Base-by-base conservation (phyloP, 805 yeast species). In the Kodamaea kakaduensis region DNA sequence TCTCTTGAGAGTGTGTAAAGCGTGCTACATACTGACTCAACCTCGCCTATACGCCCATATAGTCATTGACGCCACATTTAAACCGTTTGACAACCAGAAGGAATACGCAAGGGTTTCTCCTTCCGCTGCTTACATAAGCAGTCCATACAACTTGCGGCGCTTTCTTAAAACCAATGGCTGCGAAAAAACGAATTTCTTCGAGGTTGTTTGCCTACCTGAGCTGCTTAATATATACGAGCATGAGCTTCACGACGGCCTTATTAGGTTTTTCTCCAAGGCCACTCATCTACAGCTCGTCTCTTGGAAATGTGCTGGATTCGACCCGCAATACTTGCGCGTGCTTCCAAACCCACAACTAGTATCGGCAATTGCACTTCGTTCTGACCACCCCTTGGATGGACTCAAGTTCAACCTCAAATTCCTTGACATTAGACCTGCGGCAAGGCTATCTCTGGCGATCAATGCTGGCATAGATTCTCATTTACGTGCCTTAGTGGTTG, bases 171-270 rank as follows among this genome's bases (percentile, higher is more conserved):
- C 42, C 9, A 19, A 28, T 17, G 23, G 20, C 16, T 19, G 21
- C 25, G 23, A 25, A 25, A 25, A 25, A 18, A 33, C 64, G 3
- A 45, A 45, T 26, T 42, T 46, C 10, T 43, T 72, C 15, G 59
- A 54, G 30, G 56, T 67, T 32, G 46, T 61, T 2, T 48, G 51
- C 16, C 43, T 72, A 4, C 77, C 76, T 0, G 72, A 69, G 40
- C 64, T 70, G 16, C 55, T 68, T 17, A 59, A 62, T 26, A 50
- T 59, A 0, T 54, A 56, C 38, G 69, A 68, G 31, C 41, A 49
- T 18, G 57, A 56, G 4, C 48, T 62, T 25, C 49, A 53, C 17
- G 43, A 41, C 19, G 44, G 36, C 22, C 48, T 71, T 6, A 32
- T 43, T 4, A 34, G 38, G 4, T 60, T 59, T 20, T 57, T 70